These are phyloP conservation scores for Asterionellopsis glacialis DNA, from an alignment of 108 stramenopile species.

Conservation along the genomic window DNA sequence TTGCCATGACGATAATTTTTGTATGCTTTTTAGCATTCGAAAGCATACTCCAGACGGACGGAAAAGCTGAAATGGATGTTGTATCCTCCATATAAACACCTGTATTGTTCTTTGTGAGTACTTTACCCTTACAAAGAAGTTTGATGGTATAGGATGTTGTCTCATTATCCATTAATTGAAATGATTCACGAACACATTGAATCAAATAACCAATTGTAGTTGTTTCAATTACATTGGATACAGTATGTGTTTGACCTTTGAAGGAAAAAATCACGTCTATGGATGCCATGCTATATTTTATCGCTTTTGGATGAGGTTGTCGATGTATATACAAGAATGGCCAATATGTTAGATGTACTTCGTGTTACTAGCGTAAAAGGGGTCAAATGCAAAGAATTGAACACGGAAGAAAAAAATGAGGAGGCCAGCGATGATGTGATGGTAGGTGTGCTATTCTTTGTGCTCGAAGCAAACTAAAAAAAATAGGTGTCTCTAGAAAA, in stretches of 20 bases:
- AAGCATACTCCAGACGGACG: no score
- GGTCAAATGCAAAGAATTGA: no score
- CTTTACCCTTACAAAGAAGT: conserved; percentile 16
- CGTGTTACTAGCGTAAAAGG: no score
- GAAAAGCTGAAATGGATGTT: neutral
- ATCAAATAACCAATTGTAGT: conserved; percentile 13
- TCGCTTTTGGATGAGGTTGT: no score
- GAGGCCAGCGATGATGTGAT: no score
- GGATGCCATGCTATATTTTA: neutral
- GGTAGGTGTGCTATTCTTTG: no score
- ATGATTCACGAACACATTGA: neutral
- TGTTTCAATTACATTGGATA: conserved; percentile 9
- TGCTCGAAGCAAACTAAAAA: no score
- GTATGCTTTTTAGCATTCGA: conserved; percentile 16
- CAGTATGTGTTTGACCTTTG: conserved; percentile 7
- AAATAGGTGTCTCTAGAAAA: no score
- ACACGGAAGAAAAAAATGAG: no score
- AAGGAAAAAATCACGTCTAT: conserved; percentile 8
- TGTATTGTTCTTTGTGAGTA: conserved; percentile 6
- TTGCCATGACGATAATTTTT: conserved; percentile 65
- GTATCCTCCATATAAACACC: no score
- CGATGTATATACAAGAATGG: no score
- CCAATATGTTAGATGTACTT: no score
- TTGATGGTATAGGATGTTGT: conserved; percentile 4
- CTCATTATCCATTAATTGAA: conserved; percentile 7